Evolutionary conservation across 1,284 basidiomycete species (phyloP).

Genomic region (Moesziomyces parantarcticus): DNA sequence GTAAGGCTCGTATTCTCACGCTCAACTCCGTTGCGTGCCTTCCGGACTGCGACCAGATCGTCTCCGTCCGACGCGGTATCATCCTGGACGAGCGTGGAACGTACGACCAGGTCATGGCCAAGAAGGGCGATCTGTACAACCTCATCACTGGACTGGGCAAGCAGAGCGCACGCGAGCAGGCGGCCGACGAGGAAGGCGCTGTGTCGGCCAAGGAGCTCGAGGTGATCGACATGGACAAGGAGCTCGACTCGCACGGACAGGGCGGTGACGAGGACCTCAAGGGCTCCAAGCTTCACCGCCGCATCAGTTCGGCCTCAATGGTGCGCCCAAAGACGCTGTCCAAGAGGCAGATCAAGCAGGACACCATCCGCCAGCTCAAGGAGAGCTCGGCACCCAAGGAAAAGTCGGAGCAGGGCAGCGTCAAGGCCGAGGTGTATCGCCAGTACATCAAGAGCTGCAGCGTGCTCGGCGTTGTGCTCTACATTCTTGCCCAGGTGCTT

Average conservation of each 20-base stretch:
- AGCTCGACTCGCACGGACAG: slow-evolving; percentile 40
- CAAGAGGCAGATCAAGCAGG: slow-evolving; percentile 56
- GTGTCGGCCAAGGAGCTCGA: slow-evolving; percentile 36
- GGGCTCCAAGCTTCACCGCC: slow-evolving; percentile 50
- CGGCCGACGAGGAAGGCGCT: slow-evolving; percentile 30
- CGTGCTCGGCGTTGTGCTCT: slow-evolving; percentile 53
- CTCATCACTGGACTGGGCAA: slow-evolving; percentile 69
- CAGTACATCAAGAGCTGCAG: slow-evolving; percentile 61
- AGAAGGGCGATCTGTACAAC: slow-evolving; percentile 73
- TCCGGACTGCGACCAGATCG: slow-evolving; percentile 75
- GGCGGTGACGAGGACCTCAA: slow-evolving; percentile 50
- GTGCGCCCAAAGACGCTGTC: slow-evolving; percentile 54
- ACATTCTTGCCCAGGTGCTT: slow-evolving; percentile 53
- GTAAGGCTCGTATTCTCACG: slow-evolving; percentile 67
- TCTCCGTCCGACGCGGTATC: slow-evolving; percentile 78
- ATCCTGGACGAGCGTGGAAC: slow-evolving; percentile 75
- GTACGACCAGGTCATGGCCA: slow-evolving; percentile 73
- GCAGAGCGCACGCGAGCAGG: slow-evolving; percentile 50
- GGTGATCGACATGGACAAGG: slow-evolving; percentile 48
- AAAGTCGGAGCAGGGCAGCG: slow-evolving; percentile 59
- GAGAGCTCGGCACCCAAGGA: slow-evolving; percentile 62
- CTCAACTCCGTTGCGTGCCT: slow-evolving; percentile 70
- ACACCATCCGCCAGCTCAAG: slow-evolving; percentile 63
- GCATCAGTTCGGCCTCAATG: slow-evolving; percentile 55
- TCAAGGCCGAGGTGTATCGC: slow-evolving; percentile 61